Conservation (phyloP, 352 stramenopile species). For the Phytopythium cucurbitacearum region DNA sequence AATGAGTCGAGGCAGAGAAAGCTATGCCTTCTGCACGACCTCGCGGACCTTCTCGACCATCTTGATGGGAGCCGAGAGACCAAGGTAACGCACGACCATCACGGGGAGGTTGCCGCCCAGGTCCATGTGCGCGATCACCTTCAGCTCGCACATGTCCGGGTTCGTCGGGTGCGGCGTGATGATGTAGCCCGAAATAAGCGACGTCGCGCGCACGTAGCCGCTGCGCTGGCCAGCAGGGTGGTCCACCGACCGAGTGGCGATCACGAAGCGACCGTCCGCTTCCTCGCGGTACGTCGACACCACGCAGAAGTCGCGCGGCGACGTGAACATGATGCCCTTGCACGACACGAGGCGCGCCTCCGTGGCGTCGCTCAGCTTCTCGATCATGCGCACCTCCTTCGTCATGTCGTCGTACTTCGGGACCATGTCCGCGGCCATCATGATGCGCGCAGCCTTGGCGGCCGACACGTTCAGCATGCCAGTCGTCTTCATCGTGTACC, state of each 20-base stretch:
- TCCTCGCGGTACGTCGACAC: conserved; percentile 51
- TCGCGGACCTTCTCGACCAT: conserved; percentile 72
- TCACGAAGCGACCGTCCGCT: conserved; percentile 44
- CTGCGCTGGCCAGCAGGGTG: conserved; percentile 40
- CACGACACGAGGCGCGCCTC: conserved; percentile 58
- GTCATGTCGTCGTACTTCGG: conserved; percentile 82
- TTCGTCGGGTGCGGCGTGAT: conserved; percentile 56
- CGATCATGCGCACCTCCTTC: conserved; percentile 54
- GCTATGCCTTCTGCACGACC: conserved; percentile 26
- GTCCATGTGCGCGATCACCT: conserved; percentile 75
- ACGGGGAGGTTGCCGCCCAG: conserved; percentile 62
- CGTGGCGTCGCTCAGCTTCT: conserved; percentile 58
- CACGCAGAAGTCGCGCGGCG: conserved; percentile 68
- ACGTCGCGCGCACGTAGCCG: conserved; percentile 39
- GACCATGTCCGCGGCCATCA: conserved; percentile 54
- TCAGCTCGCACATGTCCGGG: conserved; percentile 58
- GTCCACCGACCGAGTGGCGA: conserved; percentile 72
- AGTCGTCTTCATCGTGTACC: conserved; percentile 73
- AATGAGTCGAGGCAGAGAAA: background rate
- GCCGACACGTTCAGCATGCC: conserved; percentile 52
- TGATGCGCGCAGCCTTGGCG: conserved; percentile 39
- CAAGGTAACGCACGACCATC: conserved; percentile 71
- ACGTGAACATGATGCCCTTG: conserved; percentile 76
- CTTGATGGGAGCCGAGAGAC: conserved; percentile 77
- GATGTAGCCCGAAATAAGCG: conserved; percentile 69